These are phyloP conservation scores for Boletus eberwhitei DNA, from an alignment of 768 basidiomycete species.

Conservation along the genomic window DNA sequence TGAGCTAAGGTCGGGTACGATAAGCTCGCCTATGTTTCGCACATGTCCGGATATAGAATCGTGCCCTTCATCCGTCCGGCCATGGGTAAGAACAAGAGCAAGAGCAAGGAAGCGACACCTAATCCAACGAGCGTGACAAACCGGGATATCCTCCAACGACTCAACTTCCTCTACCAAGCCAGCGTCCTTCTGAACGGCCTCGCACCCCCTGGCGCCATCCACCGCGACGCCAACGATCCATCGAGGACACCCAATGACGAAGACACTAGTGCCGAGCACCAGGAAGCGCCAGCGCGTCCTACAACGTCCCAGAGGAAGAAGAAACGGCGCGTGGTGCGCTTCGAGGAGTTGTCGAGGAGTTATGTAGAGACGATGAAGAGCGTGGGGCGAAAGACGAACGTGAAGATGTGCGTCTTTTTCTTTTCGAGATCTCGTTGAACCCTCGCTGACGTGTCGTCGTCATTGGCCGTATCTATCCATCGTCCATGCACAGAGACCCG, in stretches of 20 bases:
- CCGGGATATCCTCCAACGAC: conserved; percentile 74
- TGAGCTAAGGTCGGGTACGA: conserved; percentile 33
- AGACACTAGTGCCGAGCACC: neutral
- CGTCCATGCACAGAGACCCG: conserved; percentile 58
- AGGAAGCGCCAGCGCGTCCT: neutral
- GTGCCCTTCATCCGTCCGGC: neutral
- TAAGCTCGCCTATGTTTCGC: neutral
- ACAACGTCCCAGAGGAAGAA: conserved; percentile 7
- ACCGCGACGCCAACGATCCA: neutral
- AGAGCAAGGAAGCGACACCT: conserved; percentile 53
- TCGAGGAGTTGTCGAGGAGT: conserved; percentile 56
- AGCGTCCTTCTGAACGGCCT: conserved; percentile 56
- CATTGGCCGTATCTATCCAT: neutral
- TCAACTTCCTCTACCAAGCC: conserved; percentile 86
- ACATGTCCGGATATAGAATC: neutral
- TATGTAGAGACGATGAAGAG: conserved; percentile 65
- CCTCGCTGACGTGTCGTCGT: neutral
- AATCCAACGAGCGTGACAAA: conserved; percentile 59
- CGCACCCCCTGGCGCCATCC: conserved; percentile 9
- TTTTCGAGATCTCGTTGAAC: neutral
- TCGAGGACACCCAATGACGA: neutral
- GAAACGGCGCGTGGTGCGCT: conserved; percentile 30
- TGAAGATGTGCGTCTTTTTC: conserved; percentile 59
- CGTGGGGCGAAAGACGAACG: conserved; percentile 73
- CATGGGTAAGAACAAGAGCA: conserved; percentile 68